phyloP scores from a whole-genome alignment of 257 asterid species.

The Sherardia arvensis region DNA sequence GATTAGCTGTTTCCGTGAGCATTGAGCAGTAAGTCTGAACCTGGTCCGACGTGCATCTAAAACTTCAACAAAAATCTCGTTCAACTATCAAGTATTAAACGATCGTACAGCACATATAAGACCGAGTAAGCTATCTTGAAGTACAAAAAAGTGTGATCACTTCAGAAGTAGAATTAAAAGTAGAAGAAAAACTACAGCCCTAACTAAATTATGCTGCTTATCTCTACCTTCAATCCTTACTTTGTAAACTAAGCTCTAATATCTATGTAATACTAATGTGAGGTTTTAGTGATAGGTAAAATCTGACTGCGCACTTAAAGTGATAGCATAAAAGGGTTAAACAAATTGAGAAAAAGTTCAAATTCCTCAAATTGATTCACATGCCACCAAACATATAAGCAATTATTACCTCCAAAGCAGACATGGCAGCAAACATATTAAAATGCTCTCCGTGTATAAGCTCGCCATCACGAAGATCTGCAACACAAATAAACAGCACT shows the following conservation, averaged over 20 bases:
- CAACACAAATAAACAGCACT: not conserved
- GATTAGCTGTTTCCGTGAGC: not conserved
- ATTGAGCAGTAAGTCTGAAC: not conserved
- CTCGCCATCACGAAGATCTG: slow-evolving; percentile 88
- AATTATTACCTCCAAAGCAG: slow-evolving; percentile 86
- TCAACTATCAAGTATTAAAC: not conserved
- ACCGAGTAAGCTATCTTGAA: not conserved
- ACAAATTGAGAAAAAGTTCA: not conserved
- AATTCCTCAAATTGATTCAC: not conserved
- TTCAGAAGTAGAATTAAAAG: too few species aligned
- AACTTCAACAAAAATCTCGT: not conserved
- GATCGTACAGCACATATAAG: not conserved
- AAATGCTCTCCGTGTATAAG: slow-evolving; percentile 80
- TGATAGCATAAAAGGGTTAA: not conserved
- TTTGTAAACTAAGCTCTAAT: not conserved
- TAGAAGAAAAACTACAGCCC: too few species aligned
- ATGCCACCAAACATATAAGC: slow-evolving; percentile 6
- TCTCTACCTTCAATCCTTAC: not conserved
- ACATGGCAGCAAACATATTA: slow-evolving; percentile 97
- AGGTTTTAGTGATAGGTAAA: not conserved
- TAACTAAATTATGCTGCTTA: not conserved
- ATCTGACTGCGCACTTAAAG: not conserved
- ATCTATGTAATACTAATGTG: not conserved
- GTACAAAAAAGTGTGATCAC: not conserved
- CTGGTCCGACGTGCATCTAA: not conserved